Percentiles rank a stretch among this genome's conserved stretches.
These are phyloP conservation scores for Tylopilus subfusipes DNA, from an alignment of 768 basidiomycete genomes.

Conservation along the genomic window DNA sequence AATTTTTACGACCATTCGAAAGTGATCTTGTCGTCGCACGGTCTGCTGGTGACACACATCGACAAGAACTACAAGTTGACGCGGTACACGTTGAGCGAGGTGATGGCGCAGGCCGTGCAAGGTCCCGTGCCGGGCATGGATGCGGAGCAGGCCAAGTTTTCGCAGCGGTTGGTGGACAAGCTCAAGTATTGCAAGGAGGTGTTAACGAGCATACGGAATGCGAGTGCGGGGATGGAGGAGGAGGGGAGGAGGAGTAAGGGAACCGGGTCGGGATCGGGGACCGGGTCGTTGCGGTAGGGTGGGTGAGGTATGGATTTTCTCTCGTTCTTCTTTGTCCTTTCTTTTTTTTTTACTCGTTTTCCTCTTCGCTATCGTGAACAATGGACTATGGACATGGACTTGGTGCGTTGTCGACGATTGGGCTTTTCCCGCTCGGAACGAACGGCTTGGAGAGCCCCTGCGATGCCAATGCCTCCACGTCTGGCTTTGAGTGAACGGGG, in stretches of 20 bases:
- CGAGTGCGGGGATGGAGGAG: slow-evolving; percentile 41
- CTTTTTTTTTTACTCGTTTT: background rate
- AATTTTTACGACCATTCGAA: slow-evolving; percentile 99
- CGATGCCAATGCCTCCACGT: too few relatives aligned
- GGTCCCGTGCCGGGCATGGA: slow-evolving; percentile 31
- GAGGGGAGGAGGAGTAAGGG: slow-evolving; percentile 4
- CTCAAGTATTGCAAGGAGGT: slow-evolving; percentile 82
- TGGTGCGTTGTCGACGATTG: too few relatives aligned
- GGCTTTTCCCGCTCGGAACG: background rate
- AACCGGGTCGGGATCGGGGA: background rate
- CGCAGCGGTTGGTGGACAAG: slow-evolving; percentile 67
- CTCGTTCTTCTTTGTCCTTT: background rate
- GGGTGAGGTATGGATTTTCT: background rate
- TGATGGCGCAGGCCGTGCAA: slow-evolving; percentile 57
- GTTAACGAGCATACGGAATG: slow-evolving; percentile 62
- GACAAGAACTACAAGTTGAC: slow-evolving; percentile 83
- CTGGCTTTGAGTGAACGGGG: too few relatives aligned
- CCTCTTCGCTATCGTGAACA: background rate
- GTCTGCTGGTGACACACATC: slow-evolving; percentile 80
- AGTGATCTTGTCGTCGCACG: slow-evolving; percentile 80
- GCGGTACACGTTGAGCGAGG: slow-evolving; percentile 64
- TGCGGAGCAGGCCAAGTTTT: slow-evolving; percentile 56
- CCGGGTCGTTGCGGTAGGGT: slow-evolving; percentile 13
- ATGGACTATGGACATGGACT: background rate
- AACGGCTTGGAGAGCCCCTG: background rate